Conservation (phyloP, 306 rosid species). For the Vicia faba region DNA sequence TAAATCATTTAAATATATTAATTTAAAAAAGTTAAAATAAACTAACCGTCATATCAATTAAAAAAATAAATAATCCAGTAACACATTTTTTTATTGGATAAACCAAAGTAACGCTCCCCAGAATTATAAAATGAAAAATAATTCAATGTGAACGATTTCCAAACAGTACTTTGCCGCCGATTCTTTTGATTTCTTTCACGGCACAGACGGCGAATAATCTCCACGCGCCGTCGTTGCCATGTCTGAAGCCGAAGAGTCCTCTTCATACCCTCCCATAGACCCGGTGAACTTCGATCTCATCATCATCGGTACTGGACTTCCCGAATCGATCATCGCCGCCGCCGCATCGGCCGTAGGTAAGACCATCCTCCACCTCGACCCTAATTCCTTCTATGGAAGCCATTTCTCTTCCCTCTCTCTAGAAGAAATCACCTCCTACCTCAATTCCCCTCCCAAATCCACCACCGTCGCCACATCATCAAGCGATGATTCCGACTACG, state of each 20-base stretch:
- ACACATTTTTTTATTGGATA: too few relatives aligned
- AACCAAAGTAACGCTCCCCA: too few relatives aligned
- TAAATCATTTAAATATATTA: too few relatives aligned
- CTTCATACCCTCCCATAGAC: conserved; percentile 65
- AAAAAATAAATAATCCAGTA: too few relatives aligned
- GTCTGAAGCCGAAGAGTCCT: conserved; percentile 42
- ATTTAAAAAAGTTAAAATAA: too few relatives aligned
- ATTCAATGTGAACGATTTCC: too few relatives aligned
- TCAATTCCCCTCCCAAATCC: conserved; percentile 44
- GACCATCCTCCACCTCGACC: conserved; percentile 83
- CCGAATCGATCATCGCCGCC: conserved; percentile 69
- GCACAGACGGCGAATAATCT: conserved; percentile 22
- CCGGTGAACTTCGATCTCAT: conserved; percentile 73
- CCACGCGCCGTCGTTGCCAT: conserved; percentile 51
- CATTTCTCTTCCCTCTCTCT: conserved; percentile 69
- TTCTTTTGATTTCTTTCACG: conserved; percentile 1
- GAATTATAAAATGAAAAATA: too few relatives aligned
- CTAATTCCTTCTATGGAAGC: conserved; percentile 70
- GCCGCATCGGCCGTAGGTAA: conserved; percentile 72
- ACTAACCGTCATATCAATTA: too few relatives aligned
- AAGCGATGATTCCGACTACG: conserved; percentile 37
- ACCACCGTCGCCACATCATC: conserved; percentile 7
- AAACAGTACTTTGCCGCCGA: background rate
- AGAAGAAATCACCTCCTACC: conserved; percentile 60
- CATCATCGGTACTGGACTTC: conserved; percentile 73